Evolutionary conservation across 176 grass and related monocot genomes (phyloP), one percentile per base, ranked within the genome.

Genomic region (Pharus latifolius): DNA sequence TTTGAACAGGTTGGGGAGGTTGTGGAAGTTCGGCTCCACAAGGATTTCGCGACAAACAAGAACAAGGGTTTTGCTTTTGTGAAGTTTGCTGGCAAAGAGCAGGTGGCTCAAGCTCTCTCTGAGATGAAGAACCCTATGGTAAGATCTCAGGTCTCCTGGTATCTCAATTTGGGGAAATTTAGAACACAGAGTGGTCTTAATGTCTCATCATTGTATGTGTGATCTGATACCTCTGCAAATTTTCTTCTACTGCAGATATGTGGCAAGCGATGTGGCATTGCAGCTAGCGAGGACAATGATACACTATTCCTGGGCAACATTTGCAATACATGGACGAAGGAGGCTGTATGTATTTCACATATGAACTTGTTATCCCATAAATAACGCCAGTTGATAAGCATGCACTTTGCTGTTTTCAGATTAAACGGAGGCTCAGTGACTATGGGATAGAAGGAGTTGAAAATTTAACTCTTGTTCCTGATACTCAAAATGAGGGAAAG

Each of bases 311-410:
- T 91, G 56, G 88, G 88, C 10, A 91, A 91, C 38, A 91, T 91
- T 45, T 91, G 88, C 80, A 91, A 91, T 41, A 91, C 88, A 22
- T 91, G 88, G 88, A 91, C 88, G 61, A 91, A 91, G 46, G 88
- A 91, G 79, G 83, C 84, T 77, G 88, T 91, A 78, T 22, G 70
- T 59, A 45, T 43, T 8, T 73, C 17, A 17, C 31, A 14, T 73
- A 27, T 18, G 24, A 17, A 71, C 6, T 29, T 13, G 11, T 0
- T 1, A 71, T 12, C 14, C 20, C 8, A 41, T 71, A 20, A 29
- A 28, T 71, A 30, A 32, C 1, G 9, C 42, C 16, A 59, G 11
- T 33, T 47, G 27, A 14, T 10, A 17, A 45, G 3, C 22, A 0
- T 10, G 24, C 8, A 9, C 30, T 52, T 45, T 53, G 44, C 25